Evolutionary conservation across 2,329 filamentous ascomycete species (phyloP).

Genomic region (Dactylellina haptotyla): DNA sequence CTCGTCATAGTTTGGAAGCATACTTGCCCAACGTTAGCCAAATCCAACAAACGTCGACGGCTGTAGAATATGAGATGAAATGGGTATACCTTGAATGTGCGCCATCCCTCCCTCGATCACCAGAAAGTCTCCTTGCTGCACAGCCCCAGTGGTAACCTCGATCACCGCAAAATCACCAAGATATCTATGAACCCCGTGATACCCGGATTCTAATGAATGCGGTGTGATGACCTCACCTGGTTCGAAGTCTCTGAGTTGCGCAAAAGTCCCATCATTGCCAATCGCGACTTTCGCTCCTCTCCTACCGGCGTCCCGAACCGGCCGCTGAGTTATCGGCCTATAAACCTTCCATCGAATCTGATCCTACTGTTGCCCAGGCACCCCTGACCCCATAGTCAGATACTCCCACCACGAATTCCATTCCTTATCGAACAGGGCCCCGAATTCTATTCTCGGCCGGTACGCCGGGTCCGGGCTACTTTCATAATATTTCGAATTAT

Average conservation of each 20-base stretch:
- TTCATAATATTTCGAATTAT: neutral
- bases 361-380: neutral
- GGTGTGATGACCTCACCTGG: neutral
- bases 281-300: neutral
- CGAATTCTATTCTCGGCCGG: constrained; percentile 16
- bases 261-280: constrained; percentile 20
- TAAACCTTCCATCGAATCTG: constrained; percentile 23
- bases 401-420: neutral
- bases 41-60: too few relatives aligned
- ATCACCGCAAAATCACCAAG: constrained; percentile 15
- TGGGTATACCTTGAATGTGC: constrained; percentile 42
- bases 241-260: neutral
- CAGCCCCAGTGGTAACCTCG: neutral
- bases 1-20: constrained; percentile 35
- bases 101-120: constrained; percentile 17
- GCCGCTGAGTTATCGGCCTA: constrained; percentile 11
- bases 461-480: neutral
- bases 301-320: neutral
- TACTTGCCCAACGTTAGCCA: constrained; percentile 3
- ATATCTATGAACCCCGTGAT: neutral
- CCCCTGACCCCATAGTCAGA: constrained; percentile 11
- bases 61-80: too few relatives aligned
- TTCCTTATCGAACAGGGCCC: neutral
- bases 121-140: constrained; percentile 38
- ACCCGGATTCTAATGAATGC: neutral